Conservation (phyloP, 768 basidiomycete species). For the Tylopilus rubrobrunneus region DNA sequence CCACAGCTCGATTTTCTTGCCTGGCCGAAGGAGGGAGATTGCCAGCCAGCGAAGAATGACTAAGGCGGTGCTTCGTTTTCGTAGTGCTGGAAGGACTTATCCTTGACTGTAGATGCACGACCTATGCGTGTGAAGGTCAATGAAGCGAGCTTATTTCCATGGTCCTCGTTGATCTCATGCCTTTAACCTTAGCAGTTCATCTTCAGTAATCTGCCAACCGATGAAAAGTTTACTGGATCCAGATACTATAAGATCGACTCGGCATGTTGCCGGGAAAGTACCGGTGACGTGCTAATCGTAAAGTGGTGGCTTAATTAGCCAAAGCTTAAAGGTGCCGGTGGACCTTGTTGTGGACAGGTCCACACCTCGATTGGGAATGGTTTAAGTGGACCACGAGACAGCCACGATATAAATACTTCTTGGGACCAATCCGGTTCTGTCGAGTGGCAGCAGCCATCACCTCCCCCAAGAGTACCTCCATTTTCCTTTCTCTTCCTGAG, state of each 20-base stretch:
- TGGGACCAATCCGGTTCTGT: not conserved
- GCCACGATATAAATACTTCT: constrained; percentile 17
- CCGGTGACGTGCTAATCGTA: not conserved
- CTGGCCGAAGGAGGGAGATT: constrained; percentile 8
- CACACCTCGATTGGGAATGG: constrained; percentile 4
- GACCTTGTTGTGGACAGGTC: constrained; percentile 8
- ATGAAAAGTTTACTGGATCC: not conserved
- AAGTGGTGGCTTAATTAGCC: not conserved
- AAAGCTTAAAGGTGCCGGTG: not conserved
- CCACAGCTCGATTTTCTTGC: constrained; percentile 43
- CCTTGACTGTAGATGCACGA: too few species aligned
- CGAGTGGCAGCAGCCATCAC: constrained; percentile 4
- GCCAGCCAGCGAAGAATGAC: too few species aligned
- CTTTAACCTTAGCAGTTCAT: too few species aligned
- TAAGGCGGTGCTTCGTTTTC: too few species aligned
- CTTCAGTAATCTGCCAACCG: too few species aligned
- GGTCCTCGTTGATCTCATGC: too few species aligned
- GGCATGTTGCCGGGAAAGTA: not conserved
- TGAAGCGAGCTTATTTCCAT: too few species aligned
- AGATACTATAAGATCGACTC: too few species aligned
- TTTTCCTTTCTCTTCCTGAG: not conserved
- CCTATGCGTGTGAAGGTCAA: too few species aligned
- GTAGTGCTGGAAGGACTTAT: too few species aligned
- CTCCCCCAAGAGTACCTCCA: not conserved
- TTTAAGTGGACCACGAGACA: constrained; percentile 10